phyloP scores from a whole-genome alignment of 805 yeast genomes.

The Nakazawaea molendinolei region DNA sequence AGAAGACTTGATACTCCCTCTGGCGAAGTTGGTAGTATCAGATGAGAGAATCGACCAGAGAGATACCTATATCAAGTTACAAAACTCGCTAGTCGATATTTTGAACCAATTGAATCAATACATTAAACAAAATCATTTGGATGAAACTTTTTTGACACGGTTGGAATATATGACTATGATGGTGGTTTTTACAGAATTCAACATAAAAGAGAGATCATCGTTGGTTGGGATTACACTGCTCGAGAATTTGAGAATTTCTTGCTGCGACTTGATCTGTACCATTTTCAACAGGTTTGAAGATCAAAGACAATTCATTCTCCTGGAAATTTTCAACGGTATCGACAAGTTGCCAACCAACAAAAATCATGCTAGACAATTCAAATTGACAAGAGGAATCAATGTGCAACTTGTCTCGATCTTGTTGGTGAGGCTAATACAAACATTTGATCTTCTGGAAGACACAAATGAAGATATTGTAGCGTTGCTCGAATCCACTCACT shows the following conservation, averaged over 20 bases:
- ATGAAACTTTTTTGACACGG: constrained; percentile 50
- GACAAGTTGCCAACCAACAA: constrained; percentile 43
- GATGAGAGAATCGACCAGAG: constrained; percentile 3
- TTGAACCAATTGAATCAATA: constrained; percentile 17
- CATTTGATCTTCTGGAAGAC: constrained; percentile 22
- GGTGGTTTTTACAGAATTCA: constrained; percentile 33
- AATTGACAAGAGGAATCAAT: constrained; percentile 35
- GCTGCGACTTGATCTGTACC: constrained; percentile 25
- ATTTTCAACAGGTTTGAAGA: constrained; percentile 35
- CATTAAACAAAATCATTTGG: constrained; percentile 19
- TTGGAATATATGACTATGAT: constrained; percentile 46
- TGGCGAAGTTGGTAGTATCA: constrained; percentile 7
- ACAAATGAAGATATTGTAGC: too few relatives aligned
- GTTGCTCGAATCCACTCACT: constrained; percentile 2
- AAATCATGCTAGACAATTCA: constrained; percentile 33
- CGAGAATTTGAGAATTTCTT: constrained; percentile 23
- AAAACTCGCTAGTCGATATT: constrained; percentile 10
- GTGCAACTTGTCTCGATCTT: constrained; percentile 45
- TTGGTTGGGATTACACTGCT: constrained; percentile 17
- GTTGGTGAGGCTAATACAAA: constrained; percentile 36
- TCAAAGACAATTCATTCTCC: constrained; percentile 55
- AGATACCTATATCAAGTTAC: not conserved
- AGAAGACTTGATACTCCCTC: constrained; percentile 24
- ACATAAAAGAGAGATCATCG: constrained; percentile 19
- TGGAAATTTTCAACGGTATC: constrained; percentile 49